Base-by-base conservation (phyloP, 352 stramenopile species). In the Chrysophaeum taylorii region DNA sequence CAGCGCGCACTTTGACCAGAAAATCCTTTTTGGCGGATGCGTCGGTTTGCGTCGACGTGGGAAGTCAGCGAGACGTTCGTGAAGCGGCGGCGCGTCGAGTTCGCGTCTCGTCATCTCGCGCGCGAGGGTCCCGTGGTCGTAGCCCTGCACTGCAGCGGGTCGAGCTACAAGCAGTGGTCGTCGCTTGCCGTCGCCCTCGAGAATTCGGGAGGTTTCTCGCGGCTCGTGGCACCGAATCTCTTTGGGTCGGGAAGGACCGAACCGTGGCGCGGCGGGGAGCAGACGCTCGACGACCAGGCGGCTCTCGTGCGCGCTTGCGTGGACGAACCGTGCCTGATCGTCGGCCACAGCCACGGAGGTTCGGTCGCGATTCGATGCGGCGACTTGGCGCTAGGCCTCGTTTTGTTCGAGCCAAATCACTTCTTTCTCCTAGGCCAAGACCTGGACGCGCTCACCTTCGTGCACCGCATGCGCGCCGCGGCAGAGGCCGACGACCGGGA, bases 271-370 rank as follows among this genome's bases (percentile, higher is more conserved):
- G 5, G 5, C 27, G 2, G 2, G 25, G 52, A 7, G 52, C 52
- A 39, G 23, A 63, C 52, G 27, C 52, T 63, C 25, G 52, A 63
- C 52, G 52, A 63, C 52, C 12, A 2, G 7, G 52, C 52, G 52
- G 52, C n/a, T 2, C 52, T 63, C 27, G 52, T 63, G 2, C 12
- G 2, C 4, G 33, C 52, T 9, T 25, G 12, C 5, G 7, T 39
- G 27, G n/a, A 35, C 29, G 27, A n/a, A 25, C 27, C 52, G 29
- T 33, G 27, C 27, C 25, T 27, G 27, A 33, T 63, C 9, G 25
- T 63, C 5, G 52, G 52, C 52, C 52, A 63, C 33, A 41, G 27
- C 27, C 29, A 39, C 29, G 52, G 52, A 15, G 52, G 27, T 33
- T 25, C 7, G 7, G 52, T 63, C 7, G 52, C 52, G 52, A 25